A percentile compares a stretch with the other conserved stretches of the same genome.
Evolutionary conservation across 257 asterid genomes (phyloP).

Genomic region (Fraxinus pennsylvanica): DNA sequence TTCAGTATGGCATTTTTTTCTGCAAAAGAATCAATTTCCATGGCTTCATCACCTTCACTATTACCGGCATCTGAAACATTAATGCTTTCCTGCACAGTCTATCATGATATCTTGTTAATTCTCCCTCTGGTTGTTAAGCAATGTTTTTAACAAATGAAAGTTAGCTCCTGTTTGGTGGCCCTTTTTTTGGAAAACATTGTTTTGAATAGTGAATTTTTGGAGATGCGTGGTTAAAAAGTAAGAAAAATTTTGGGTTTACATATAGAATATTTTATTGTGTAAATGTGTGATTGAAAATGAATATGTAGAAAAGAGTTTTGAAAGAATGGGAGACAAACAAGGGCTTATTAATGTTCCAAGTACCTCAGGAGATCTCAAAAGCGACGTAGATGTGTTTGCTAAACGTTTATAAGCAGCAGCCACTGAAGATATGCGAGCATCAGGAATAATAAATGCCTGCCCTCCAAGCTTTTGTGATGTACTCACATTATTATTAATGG

Average conservation of each 20-base stretch:
- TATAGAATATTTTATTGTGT: no score
- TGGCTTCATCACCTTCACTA: constrained; percentile 25
- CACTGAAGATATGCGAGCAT: constrained; percentile 79
- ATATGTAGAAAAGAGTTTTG: no score
- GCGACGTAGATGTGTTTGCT: constrained; percentile 39
- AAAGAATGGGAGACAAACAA: no score
- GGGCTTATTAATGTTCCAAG: constrained; percentile 21
- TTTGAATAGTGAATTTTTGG: no score
- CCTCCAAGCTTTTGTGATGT: constrained; percentile 79
- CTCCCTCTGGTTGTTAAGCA: not conserved
- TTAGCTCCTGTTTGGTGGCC: no score
- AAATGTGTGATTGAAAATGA: no score
- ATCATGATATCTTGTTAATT: constrained; percentile 17
- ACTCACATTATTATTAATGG: constrained; percentile 27
- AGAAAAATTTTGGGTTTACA: no score
- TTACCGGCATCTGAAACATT: constrained; percentile 22
- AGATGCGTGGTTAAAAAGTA: no score
- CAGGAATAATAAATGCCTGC: constrained; percentile 40
- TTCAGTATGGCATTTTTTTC: constrained; percentile 23
- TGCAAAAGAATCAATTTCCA: constrained; percentile 35
- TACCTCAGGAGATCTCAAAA: constrained; percentile 35
- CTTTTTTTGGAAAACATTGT: no score
- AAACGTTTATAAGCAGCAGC: constrained; percentile 77
- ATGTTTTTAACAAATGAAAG: constrained; percentile 21
- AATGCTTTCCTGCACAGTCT: constrained; percentile 34